Evolutionary conservation across 2,329 filamentous ascomycete species (phyloP), one percentile per base, ranked within the genome.

Genomic region (Pseudocercospora eumusae): DNA sequence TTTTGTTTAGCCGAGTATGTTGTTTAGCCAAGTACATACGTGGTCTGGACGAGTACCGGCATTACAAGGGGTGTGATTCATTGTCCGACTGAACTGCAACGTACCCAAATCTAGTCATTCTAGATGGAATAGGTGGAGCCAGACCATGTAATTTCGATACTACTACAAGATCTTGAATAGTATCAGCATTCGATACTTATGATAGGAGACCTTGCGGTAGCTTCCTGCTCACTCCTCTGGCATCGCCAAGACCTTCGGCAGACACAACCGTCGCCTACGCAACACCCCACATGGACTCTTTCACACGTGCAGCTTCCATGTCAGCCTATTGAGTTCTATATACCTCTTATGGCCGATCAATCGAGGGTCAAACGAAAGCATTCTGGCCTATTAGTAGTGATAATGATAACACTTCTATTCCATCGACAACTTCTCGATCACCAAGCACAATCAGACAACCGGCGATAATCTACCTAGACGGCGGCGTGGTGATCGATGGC

Each of bases 341-440:
- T 18, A 6, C 20, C 40, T 10, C 2, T 21, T n/a, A 18, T 44
- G n/a, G 40, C 40, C 1, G n/a, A 44, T 3, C n/a, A 44, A 10
- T 6, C 40, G 40, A 44, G 40, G 18, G n/a, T 20, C n/a, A 20
- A 21, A n/a, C 40, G n/a, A 44, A 44, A 44, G 40, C 15, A 44
- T 44, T 21, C 40, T 18, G 20, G 40, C n/a, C 20, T 21, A 44
- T 6, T 44, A 2, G 40, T 11, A 31, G 40, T 44, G 5, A 44
- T 20, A 6, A 44, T 20, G 40, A 3, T 10, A 59, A 15, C 40
- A 59, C 27, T 52, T 52, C 45, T 52, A 59, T 31, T 59, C 56
- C 5, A 59, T 59, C 25, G 56, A 59, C 27, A 52, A 59, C 45
- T 59, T 52, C 45, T 59, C 56, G 11, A 59, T 59, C 42, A 59